Evolutionary conservation across 306 rosid species (phyloP).

Genomic region (Acacia acuminata): DNA sequence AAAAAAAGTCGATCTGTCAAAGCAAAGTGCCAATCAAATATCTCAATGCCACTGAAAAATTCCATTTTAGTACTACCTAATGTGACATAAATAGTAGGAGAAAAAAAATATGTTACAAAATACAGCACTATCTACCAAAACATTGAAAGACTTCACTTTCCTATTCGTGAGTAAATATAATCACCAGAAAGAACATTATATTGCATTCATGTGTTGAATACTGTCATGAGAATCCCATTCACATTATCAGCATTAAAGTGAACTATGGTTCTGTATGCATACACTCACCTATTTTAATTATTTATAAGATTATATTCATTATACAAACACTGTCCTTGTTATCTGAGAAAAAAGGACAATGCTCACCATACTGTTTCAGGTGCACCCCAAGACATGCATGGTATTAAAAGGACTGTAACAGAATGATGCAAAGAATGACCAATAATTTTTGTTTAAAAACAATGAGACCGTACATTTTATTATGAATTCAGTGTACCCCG

Average conservation of each 20-base stretch:
- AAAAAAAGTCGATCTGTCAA: slow-evolving; percentile 74
- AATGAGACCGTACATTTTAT: slow-evolving; percentile 1
- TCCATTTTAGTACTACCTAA: slow-evolving; percentile 9
- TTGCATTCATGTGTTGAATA: background rate
- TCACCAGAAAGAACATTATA: background rate
- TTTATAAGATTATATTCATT: slow-evolving; percentile 1
- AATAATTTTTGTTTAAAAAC: background rate
- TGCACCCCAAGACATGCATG: slow-evolving; percentile 2
- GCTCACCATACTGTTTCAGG: background rate
- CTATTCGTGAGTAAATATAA: background rate
- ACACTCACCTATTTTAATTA: background rate
- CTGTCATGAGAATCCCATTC: background rate
- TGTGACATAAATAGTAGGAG: slow-evolving; percentile 5
- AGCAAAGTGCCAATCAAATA: slow-evolving; percentile 31
- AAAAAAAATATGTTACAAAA: slow-evolving; percentile 17
- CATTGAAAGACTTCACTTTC: background rate
- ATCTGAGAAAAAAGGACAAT: slow-evolving; percentile 1
- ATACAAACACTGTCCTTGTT: slow-evolving; percentile 15
- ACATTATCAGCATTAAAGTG: background rate
- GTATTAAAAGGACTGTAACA: background rate
- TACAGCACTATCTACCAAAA: slow-evolving; percentile 12
- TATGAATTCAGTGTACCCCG: slow-evolving; percentile 1
- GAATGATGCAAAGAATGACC: slow-evolving; percentile 4
- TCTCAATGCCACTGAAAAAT: slow-evolving; percentile 30
- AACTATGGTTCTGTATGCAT: background rate